Percentiles rank a stretch among this genome's conserved stretches.
These are phyloP conservation scores for Fusarium guadeloupense DNA, from an alignment of 2,329 filamentous ascomycete genomes.

Conservation along the genomic window DNA sequence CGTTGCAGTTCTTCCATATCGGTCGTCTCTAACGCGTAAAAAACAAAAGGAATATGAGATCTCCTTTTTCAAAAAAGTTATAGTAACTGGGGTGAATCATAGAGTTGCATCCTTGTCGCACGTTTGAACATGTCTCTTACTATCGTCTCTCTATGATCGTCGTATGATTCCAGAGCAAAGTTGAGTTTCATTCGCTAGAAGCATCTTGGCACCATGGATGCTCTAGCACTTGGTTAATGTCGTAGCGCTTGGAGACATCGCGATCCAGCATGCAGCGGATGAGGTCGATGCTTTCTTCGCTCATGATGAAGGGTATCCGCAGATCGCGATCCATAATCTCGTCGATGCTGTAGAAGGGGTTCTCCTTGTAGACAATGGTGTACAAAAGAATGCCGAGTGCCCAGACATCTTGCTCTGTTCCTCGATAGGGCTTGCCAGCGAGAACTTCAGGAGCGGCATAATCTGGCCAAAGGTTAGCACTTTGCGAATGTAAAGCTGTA, in stretches of 20 bases:
- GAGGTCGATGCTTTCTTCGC: slow-evolving; percentile 91
- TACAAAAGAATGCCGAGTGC: slow-evolving; percentile 96
- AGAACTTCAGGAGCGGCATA: slow-evolving; percentile 99
- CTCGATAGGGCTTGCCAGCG: slow-evolving; percentile 88
- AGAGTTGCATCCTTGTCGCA: no score
- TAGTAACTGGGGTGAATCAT: slow-evolving; percentile 39
- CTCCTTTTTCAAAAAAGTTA: slow-evolving; percentile 34
- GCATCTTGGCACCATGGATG: slow-evolving; percentile 77
- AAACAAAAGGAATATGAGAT: slow-evolving; percentile 23
- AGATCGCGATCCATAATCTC: slow-evolving; percentile 99
- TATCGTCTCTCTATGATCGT: slow-evolving; percentile 13
- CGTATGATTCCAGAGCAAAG: not conserved
- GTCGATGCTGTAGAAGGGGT: slow-evolving; percentile 98
- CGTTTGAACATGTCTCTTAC: slow-evolving; percentile 9
- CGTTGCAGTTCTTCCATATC: slow-evolving; percentile 13
- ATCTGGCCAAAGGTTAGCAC: slow-evolving; percentile 63
- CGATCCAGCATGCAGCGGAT: slow-evolving; percentile 92
- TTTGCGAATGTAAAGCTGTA: not conserved
- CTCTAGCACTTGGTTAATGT: slow-evolving; percentile 87
- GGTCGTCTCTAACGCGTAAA: slow-evolving; percentile 34
- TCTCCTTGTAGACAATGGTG: slow-evolving; percentile 99
- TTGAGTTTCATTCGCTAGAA: slow-evolving; percentile 5
- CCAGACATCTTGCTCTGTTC: slow-evolving; percentile 98
- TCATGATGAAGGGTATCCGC: slow-evolving; percentile 86
- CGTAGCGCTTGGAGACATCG: slow-evolving; percentile 81